phyloP scores from a whole-genome alignment of 352 stramenopile species.

The Peronospora belbahrii region DNA sequence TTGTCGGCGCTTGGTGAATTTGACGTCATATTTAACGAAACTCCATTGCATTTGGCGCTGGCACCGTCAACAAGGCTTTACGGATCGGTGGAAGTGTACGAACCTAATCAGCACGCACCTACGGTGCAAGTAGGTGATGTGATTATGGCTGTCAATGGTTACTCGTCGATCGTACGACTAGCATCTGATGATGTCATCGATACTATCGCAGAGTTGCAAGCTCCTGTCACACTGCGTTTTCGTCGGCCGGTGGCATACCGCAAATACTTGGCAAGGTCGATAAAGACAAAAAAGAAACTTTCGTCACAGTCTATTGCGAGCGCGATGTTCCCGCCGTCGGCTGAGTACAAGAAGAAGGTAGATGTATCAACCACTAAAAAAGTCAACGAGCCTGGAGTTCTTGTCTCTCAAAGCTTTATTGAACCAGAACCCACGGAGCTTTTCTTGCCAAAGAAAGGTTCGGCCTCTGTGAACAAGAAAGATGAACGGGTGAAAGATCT shows the following conservation, averaged over 20 bases:
- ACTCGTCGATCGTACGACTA: conserved; percentile 35
- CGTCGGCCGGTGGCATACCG: conserved; percentile 50
- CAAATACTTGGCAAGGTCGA: conserved; percentile 43
- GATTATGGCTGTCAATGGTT: conserved; percentile 57
- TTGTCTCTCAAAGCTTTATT: conserved; percentile 30
- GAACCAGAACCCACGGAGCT: conserved; percentile 16
- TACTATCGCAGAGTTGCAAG: conserved; percentile 32
- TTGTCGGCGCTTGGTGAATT: conserved; percentile 55
- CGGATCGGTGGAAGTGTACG: conserved; percentile 65
- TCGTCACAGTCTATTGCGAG: conserved; percentile 46
- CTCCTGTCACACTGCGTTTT: conserved; percentile 46
- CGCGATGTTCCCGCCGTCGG: conserved; percentile 56
- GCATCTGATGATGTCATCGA: conserved; percentile 54
- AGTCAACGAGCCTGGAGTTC: conserved; percentile 3
- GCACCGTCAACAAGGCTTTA: conserved; percentile 67
- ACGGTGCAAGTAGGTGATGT: conserved; percentile 56
- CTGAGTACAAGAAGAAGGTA: conserved; percentile 50
- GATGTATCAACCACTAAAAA: conserved; percentile 10
- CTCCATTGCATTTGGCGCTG: conserved; percentile 41
- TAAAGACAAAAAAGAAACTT: conserved; percentile 24
- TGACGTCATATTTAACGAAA: conserved; percentile 42
- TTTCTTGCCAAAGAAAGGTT: conserved; percentile 11
- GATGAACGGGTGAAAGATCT: conserved; percentile 26
- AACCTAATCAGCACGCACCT: conserved; percentile 38
- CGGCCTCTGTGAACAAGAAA: conserved; percentile 9